Evolutionary conservation across 2,329 filamentous ascomycete genomes (phyloP).

Genomic region (Parafenestella ontariensis): DNA sequence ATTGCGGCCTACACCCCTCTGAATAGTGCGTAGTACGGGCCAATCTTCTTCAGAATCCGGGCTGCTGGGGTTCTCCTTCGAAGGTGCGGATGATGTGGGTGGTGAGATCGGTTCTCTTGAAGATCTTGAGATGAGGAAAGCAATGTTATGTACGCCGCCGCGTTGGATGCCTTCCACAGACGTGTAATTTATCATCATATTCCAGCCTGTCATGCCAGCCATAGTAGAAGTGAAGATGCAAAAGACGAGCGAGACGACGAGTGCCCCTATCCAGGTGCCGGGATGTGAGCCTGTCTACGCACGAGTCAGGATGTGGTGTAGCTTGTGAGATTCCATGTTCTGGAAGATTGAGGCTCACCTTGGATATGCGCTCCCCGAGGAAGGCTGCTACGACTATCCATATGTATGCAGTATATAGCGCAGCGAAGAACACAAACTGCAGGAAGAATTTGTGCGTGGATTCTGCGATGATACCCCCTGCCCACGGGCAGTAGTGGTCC

Average conservation of each 20-base stretch:
- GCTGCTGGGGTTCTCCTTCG: conserved; percentile 11
- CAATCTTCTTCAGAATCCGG: conserved; percentile 24
- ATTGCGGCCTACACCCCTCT: conserved; percentile 56
- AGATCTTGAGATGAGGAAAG: conserved; percentile 61
- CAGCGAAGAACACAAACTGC: conserved; percentile 80
- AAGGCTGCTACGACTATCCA: conserved; percentile 71
- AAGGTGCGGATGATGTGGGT: conserved; percentile 19
- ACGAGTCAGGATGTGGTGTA: neutral
- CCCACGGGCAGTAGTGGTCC: conserved; percentile 96
- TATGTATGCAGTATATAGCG: conserved; percentile 69
- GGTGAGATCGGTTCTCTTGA: conserved; percentile 12
- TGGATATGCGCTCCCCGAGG: conserved; percentile 61
- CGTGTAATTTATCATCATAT: conserved; percentile 76
- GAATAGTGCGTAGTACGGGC: conserved; percentile 28
- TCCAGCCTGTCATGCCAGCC: conserved; percentile 73
- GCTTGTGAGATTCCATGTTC: neutral
- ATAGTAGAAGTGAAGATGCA: conserved; percentile 81
- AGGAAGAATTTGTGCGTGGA: conserved; percentile 90
- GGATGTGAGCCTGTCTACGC: conserved; percentile 30
- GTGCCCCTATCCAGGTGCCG: conserved; percentile 64
- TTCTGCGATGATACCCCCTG: conserved; percentile 90
- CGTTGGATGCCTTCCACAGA: conserved; percentile 79
- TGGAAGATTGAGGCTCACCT: conserved; percentile 44
- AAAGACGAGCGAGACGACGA: conserved; percentile 76
- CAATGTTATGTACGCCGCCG: conserved; percentile 71